Percentiles rank a stretch among this genome's conserved stretches.
Conservation (phyloP, 2,329 filamentous ascomycete genomes). For the Botrytis tulipae region DNA sequence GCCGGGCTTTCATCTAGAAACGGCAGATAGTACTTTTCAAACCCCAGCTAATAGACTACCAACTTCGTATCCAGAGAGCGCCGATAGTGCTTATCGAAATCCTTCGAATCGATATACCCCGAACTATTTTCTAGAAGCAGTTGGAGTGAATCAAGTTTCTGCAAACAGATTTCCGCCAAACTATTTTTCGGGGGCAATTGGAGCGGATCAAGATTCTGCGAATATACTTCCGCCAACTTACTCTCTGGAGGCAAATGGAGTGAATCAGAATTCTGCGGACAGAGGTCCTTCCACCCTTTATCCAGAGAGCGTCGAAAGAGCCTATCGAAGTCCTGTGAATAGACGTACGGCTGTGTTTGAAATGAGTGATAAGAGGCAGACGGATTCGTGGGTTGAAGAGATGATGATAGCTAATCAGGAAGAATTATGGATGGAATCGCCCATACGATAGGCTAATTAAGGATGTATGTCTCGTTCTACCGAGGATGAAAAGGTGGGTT, state of each 20-base stretch:
- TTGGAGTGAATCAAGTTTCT: neutral
- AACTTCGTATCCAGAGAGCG: neutral
- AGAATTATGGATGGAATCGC: conserved; percentile 6
- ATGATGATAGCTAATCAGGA: conserved; percentile 2
- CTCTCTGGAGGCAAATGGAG: neutral
- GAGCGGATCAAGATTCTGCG: neutral
- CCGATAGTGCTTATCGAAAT: neutral
- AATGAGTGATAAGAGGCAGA: neutral
- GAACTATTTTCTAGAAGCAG: neutral
- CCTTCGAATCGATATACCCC: neutral
- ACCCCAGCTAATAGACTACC: neutral
- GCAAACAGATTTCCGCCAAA: neutral
- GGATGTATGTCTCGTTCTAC: neutral
- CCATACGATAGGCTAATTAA: neutral
- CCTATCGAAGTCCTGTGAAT: neutral
- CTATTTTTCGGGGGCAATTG: neutral
- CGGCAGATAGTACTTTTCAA: neutral
- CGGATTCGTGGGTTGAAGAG: neutral
- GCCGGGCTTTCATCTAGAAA: neutral
- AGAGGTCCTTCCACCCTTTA: neutral
- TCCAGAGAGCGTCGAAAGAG: neutral
- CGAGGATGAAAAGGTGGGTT: neutral
- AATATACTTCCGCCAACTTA: neutral
- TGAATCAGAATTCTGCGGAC: neutral
- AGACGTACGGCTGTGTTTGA: neutral